Percentiles rank a stretch among this genome's conserved stretches.
Evolutionary conservation across 345 rosid genomes (phyloP).

Genomic region (Salix udensis): DNA sequence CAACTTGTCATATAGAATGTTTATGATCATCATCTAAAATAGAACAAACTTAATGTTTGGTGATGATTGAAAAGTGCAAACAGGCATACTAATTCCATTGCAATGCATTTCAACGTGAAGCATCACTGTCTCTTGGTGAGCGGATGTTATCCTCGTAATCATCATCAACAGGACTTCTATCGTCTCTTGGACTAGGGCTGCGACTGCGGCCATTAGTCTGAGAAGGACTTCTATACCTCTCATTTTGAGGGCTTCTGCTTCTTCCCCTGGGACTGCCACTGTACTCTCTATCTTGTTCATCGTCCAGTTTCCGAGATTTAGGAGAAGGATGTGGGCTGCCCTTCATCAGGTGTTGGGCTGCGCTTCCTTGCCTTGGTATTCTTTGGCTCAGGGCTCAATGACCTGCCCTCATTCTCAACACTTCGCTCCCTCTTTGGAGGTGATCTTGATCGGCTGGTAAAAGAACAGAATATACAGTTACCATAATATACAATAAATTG

Average conservation of each 20-base stretch:
- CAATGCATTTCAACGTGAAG: conserved; percentile 15
- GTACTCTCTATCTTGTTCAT: conserved; percentile 23
- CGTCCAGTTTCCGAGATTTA: conserved; percentile 20
- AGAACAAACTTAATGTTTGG: not conserved
- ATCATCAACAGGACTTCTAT: conserved; percentile 42
- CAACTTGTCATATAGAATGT: not conserved
- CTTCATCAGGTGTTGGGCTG: conserved; percentile 50
- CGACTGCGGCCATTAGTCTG: conserved; percentile 52
- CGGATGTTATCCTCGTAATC: conserved; percentile 31
- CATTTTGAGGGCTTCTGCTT: conserved; percentile 44
- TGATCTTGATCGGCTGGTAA: conserved; percentile 63
- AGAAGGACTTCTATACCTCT: conserved; percentile 46
- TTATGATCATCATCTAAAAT: not conserved
- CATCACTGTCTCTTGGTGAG: conserved; percentile 23
- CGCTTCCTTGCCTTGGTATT: conserved; percentile 50
- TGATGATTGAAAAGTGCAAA: not conserved
- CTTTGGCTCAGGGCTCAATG: conserved; percentile 29
- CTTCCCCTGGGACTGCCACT: conserved; percentile 32
- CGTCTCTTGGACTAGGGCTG: conserved; percentile 49
- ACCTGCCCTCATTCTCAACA: conserved; percentile 34
- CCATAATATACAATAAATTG: not conserved
- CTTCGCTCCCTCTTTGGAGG: conserved; percentile 61
- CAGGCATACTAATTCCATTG: not conserved
- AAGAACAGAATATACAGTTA: not conserved
- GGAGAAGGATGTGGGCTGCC: conserved; percentile 30